Conservation (phyloP, 2,329 filamentous ascomycete genomes). For the Arthroderma sp. region DNA sequence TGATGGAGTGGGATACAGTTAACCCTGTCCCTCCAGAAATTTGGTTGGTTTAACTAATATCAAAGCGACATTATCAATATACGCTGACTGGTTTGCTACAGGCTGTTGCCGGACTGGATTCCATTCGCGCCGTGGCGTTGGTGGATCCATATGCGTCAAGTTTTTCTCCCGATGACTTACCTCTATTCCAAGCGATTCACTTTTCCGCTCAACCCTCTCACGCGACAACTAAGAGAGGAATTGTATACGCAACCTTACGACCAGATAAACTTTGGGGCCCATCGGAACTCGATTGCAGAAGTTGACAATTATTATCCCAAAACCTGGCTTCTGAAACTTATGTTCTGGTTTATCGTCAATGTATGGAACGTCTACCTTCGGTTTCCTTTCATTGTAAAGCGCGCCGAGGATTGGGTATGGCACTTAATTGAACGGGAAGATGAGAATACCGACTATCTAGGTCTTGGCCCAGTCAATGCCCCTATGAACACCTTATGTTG, state of each 20-base stretch:
- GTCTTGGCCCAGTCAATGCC: conserved; percentile 77
- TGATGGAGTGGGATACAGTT: conserved; percentile 80
- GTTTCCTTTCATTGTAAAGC: conserved; percentile 48
- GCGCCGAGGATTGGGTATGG: conserved; percentile 69
- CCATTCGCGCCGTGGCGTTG: conserved; percentile 84
- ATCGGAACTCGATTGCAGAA: conserved; percentile 70
- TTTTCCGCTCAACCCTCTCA: conserved; percentile 61
- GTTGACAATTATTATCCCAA: conserved; percentile 91
- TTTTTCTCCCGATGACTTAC: conserved; percentile 88
- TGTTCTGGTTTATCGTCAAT: conserved; percentile 66
- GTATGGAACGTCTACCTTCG: conserved; percentile 72
- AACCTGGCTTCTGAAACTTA: conserved; percentile 61
- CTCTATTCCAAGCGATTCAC: conserved; percentile 74
- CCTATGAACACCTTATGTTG: conserved; percentile 82
- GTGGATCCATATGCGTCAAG: conserved; percentile 97
- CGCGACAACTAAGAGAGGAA: conserved; percentile 61
- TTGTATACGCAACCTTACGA: conserved; percentile 68
- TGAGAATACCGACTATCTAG: conserved; percentile 75
- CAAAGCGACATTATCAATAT: neutral
- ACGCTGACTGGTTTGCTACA: conserved; percentile 11
- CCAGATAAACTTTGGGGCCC: conserved; percentile 59
- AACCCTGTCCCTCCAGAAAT: conserved; percentile 89
- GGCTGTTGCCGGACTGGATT: conserved; percentile 74
- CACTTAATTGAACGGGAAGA: conserved; percentile 83
- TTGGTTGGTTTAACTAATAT: conserved; percentile 40